Conservation (phyloP, 345 rosid genomes). For the Acer negundo region DNA sequence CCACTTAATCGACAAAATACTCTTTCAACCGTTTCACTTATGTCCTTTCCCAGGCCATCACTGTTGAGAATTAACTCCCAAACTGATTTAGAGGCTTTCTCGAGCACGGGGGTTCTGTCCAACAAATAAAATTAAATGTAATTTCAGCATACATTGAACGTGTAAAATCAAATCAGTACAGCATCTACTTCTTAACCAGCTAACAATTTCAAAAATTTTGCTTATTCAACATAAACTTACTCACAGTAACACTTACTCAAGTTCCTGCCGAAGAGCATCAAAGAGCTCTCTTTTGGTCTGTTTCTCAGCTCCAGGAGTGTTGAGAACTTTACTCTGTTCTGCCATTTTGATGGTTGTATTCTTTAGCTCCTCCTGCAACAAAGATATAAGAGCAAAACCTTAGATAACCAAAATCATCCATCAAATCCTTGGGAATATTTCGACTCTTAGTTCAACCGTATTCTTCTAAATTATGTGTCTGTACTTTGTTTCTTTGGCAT, state of each 20-base stretch:
- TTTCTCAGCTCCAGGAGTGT: constrained; percentile 86
- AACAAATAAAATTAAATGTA: constrained; percentile 13
- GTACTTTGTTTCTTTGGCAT: background rate
- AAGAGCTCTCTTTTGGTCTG: constrained; percentile 91
- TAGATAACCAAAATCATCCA: background rate
- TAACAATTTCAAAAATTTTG: background rate
- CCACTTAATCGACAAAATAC: constrained; percentile 82
- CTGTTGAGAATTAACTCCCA: constrained; percentile 92
- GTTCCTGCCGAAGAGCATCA: constrained; percentile 89
- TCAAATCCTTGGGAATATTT: constrained; percentile 9
- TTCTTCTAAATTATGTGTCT: background rate
- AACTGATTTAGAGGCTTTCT: constrained; percentile 95
- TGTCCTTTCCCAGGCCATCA: constrained; percentile 75
- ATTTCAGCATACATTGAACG: background rate
- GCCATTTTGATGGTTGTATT: constrained; percentile 82
- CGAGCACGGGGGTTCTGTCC: constrained; percentile 80
- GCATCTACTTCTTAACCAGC: background rate
- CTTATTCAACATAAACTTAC: background rate
- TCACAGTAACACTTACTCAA: constrained; percentile 51
- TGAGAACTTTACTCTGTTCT: constrained; percentile 84
- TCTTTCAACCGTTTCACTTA: constrained; percentile 62
- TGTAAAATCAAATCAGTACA: constrained; percentile 2
- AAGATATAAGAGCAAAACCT: background rate
- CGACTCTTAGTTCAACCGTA: background rate
- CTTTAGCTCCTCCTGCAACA: constrained; percentile 75